A percentile compares a stretch with the other conserved stretches of the same genome.
Conservation (phyloP, 1,284 basidiomycete genomes). For the Stygiomarasmius scandens region DNA sequence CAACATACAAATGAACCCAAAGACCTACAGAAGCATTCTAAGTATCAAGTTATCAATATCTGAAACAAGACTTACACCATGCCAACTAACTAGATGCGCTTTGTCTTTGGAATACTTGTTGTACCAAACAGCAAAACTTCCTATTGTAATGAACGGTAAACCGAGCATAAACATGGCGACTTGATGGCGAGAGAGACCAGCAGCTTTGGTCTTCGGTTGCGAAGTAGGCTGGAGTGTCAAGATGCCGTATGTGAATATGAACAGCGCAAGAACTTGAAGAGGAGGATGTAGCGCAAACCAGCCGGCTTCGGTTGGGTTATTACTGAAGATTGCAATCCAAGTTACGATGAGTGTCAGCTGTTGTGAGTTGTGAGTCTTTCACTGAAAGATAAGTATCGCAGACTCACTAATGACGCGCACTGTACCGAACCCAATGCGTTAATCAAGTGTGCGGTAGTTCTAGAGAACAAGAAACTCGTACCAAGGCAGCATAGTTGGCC, state of each 20-base stretch:
- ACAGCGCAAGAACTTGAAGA: constrained; percentile 58
- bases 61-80: constrained; percentile 52
- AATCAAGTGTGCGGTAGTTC: background rate
- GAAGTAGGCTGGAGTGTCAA: constrained; percentile 76
- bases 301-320: constrained; percentile 48
- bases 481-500: constrained; percentile 41
- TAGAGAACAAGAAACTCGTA: constrained; percentile 22
- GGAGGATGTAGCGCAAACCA: constrained; percentile 71
- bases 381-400: background rate
- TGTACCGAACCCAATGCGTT: background rate
- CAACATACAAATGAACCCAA: constrained; percentile 55
- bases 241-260: constrained; percentile 65
- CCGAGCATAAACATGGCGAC: constrained; percentile 54
- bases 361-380: background rate
- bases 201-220: constrained; percentile 64
- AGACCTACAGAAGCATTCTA: constrained; percentile 40
- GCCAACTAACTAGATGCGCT: constrained; percentile 67
- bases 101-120: constrained; percentile 53
- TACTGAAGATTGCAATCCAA: constrained; percentile 58
- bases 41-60: background rate
- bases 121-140: constrained; percentile 54
- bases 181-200: constrained; percentile 68
- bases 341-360: constrained; percentile 51
- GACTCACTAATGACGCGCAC: constrained; percentile 4
- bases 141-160: constrained; percentile 55